Conservation (phyloP, 352 stramenopile species). For the Globisporangium cederbergense region DNA sequence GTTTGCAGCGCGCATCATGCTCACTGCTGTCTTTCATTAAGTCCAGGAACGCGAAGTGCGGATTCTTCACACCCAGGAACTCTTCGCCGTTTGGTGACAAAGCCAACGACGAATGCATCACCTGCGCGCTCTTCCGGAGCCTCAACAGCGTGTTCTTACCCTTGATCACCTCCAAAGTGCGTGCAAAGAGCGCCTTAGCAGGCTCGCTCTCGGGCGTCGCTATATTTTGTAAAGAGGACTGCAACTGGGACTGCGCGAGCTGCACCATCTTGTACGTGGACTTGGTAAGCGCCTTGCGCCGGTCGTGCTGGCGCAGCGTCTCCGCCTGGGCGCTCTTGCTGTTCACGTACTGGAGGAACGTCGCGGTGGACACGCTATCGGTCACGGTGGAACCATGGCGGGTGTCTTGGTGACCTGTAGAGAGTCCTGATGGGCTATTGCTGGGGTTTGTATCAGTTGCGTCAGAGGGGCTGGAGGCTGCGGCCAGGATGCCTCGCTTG, state of each 20-base stretch:
- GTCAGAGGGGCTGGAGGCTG: neutral
- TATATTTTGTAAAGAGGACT: conserved; percentile 11
- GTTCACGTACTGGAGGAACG: conserved; percentile 46
- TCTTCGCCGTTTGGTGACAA: conserved; percentile 4
- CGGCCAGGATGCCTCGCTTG: conserved; percentile 20
- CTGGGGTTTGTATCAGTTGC: neutral
- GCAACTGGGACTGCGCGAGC: conserved; percentile 24
- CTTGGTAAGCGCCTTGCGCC: conserved; percentile 33
- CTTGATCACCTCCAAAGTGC: conserved; percentile 27
- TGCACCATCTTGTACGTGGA: conserved; percentile 33
- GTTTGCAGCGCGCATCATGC: conserved; percentile 11
- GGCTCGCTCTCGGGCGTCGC: conserved; percentile 7
- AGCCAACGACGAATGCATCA: neutral
- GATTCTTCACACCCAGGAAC: conserved; percentile 34
- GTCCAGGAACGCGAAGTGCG: conserved; percentile 59
- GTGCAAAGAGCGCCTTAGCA: conserved; percentile 24
- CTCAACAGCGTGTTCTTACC: conserved; percentile 26
- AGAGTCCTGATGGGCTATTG: neutral
- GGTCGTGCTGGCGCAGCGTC: conserved; percentile 35
- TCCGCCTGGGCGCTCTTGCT: conserved; percentile 38
- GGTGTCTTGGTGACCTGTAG: neutral
- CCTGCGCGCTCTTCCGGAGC: conserved; percentile 13
- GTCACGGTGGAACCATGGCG: neutral
- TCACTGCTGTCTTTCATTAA: conserved; percentile 29
- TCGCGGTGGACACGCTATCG: conserved; percentile 15